Conservation (phyloP, 2,329 filamentous ascomycete genomes). For the Pleoardoris graminearum region DNA sequence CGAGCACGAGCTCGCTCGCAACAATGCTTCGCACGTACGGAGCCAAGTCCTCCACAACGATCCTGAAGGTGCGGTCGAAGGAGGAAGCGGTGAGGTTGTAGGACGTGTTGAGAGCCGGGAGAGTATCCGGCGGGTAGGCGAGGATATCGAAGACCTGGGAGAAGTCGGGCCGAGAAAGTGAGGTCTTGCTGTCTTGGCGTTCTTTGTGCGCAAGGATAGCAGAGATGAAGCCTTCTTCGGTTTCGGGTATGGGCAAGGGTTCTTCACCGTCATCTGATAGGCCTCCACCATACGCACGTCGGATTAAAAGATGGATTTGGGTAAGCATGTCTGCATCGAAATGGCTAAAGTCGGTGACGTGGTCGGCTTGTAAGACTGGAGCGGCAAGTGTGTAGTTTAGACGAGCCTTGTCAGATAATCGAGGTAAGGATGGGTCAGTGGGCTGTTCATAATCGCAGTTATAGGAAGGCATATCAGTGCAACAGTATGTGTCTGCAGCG, state of each 20-base stretch:
- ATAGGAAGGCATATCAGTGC: conserved; percentile 51
- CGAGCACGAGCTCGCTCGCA: conserved; percentile 71
- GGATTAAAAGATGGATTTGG: conserved; percentile 24
- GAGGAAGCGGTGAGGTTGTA: conserved; percentile 67
- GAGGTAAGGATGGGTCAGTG: conserved; percentile 67
- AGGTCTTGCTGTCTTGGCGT: conserved; percentile 16
- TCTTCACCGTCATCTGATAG: conserved; percentile 3
- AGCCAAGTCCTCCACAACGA: conserved; percentile 76
- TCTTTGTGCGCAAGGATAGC: conserved; percentile 37
- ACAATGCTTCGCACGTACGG: conserved; percentile 90
- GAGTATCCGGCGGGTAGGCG: conserved; percentile 40
- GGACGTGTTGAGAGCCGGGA: conserved; percentile 35
- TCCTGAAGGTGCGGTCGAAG: conserved; percentile 71
- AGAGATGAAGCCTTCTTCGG: conserved; percentile 26
- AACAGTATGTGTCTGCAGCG: conserved; percentile 64
- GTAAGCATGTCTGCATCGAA: conserved; percentile 44
- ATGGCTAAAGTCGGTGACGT: conserved; percentile 49
- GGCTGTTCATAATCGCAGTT: conserved; percentile 44
- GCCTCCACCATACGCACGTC: conserved; percentile 16
- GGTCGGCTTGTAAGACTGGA: conserved; percentile 58
- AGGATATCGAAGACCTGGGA: conserved; percentile 57
- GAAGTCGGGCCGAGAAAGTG: conserved; percentile 47
- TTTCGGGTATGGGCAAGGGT: background rate
- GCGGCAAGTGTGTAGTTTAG: conserved; percentile 59
- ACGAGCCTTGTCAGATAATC: conserved; percentile 57